Conservation (phyloP, 768 basidiomycete species). For the Jaapia argillacea region DNA sequence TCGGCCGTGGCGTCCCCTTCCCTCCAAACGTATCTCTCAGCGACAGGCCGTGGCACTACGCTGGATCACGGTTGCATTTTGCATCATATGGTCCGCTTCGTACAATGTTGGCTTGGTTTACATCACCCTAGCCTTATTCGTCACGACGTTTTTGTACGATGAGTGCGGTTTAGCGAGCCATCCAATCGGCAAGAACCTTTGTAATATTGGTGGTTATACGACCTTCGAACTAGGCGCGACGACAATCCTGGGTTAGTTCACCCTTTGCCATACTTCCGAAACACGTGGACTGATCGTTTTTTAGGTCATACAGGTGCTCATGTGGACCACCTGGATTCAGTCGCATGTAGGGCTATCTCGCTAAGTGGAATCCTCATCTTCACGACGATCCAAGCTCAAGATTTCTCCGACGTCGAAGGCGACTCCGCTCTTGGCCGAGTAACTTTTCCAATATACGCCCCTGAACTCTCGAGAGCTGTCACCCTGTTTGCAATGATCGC, state of each 20-base stretch:
- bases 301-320: not conserved
- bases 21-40: slow-evolving; percentile 14
- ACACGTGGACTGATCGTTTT: not conserved
- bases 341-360: slow-evolving; percentile 11
- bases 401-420: slow-evolving; percentile 16
- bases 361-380: slow-evolving; percentile 12
- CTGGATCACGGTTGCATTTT: slow-evolving; percentile 10
- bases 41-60: slow-evolving; percentile 9
- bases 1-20: slow-evolving; percentile 17
- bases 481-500: slow-evolving; percentile 12
- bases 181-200: slow-evolving; percentile 12
- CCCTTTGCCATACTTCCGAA: slow-evolving; percentile 1
- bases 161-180: slow-evolving; percentile 8
- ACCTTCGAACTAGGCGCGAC: slow-evolving; percentile 15
- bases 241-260: slow-evolving; percentile 7
- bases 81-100: slow-evolving; percentile 8
- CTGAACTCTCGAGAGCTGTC: slow-evolving; percentile 11
- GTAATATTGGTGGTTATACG: slow-evolving; percentile 12
- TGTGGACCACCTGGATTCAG: slow-evolving; percentile 8
- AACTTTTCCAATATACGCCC: slow-evolving; percentile 15
- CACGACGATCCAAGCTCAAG: slow-evolving; percentile 16
- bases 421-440: slow-evolving; percentile 12
- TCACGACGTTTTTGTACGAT: slow-evolving; percentile 13
- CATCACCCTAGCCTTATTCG: slow-evolving; percentile 11
- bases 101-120: slow-evolving; percentile 8